Base-by-base conservation (phyloP, 345 rosid species). In the Acer saccharum region DNA sequence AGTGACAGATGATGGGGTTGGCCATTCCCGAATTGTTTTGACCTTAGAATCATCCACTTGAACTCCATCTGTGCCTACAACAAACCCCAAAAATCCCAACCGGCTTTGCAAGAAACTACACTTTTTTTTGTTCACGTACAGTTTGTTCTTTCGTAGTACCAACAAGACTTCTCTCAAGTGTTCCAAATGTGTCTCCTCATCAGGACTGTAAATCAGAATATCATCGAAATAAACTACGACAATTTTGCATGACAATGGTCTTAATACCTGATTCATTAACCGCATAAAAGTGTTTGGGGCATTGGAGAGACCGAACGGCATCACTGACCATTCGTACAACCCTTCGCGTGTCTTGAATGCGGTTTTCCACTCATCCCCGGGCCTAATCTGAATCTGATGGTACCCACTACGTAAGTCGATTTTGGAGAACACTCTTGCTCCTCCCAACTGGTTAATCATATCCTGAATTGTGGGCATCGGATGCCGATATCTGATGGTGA, bases 201-300 rank as follows among this genome's bases (percentile, higher is more conserved):
- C 11, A 43, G 48, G 48, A 8, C 8, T 43, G 11, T 43, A 43
- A 39, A 55, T 55, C 0, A 55, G 1, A 13, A 62, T 62, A n/a
- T 62, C 65, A 21, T 62, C 65, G 10, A 62, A 62, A 10, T 62
- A 62, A 7, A 62, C 65, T 0, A 62, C 32, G 3, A 62, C 32
- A 62, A 62, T 23, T 43, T 43, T 43, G 48, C 11, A 8, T 43
- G 48, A 43, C 0, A 43, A 23, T 0, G 65, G 29, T 13, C 25
- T 62, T 4, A 62, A 1, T 1, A n/a, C 29, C 29, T 62, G 65
- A 23, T 62, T 62, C 65, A 20, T 62, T 1, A 62, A 1, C 3
- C 32, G 2, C 70, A 67, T 67, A 10, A 67, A 67, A 16, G 70
- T 67, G 70, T 23, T 67, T 17, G 70, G 70, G 21, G 70, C 52